Base-by-base conservation (phyloP, 768 basidiomycete genomes). In the Arthromyces matolae region DNA sequence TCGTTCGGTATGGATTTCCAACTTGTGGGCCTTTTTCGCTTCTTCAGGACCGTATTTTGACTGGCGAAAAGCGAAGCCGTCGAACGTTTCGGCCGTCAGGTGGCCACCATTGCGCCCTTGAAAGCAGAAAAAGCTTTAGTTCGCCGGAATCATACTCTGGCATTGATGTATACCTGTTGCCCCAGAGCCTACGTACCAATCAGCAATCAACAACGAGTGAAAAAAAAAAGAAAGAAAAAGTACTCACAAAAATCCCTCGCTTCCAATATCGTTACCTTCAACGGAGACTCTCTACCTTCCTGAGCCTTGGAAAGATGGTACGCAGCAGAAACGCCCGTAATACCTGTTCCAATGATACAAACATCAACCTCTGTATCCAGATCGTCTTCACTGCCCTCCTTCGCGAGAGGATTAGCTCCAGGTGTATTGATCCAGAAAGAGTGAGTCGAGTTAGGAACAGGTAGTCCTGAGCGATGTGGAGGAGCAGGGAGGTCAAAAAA, bases 71-170 rank as follows among this genome's bases (percentile, higher is more conserved):
- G 55, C 44, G 57, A 89, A 89, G 2, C 66, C 66, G 1, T 60
- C 50, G 58, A 81, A 81, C 3, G 67, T 58, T 31, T 60, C 60
- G 0, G 83, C 76, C 0, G 80, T 82, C 14, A 90, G 71, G 60
- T 90, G 88, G 0, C 89, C 87, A 1, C 88, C 89, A 54, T 91
- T 92, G 20, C 89, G 73, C 38, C 86, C 86, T 89, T 47, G n/a
- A n/a, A n/a, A n/a, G n/a, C n/a, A n/a, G n/a, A 29, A 14, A 33
- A 14, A 14, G 31, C 8, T 19, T 20, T 44, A 7, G 29, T 19
- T 49, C 12, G 19, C 35, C 10, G n/a, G 25, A 19, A 31, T 46
- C 39, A 7, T n/a, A 8, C 14, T 22, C n/a, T 12, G 28, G 10
- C 24, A 34, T 37, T 14, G 22, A 19, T n/a, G 10, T 25, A 14